Evolutionary conservation across 2,329 filamentous ascomycete species (phyloP), one percentile per base, ranked within the genome.

Genomic region (Beauveria sp.): DNA sequence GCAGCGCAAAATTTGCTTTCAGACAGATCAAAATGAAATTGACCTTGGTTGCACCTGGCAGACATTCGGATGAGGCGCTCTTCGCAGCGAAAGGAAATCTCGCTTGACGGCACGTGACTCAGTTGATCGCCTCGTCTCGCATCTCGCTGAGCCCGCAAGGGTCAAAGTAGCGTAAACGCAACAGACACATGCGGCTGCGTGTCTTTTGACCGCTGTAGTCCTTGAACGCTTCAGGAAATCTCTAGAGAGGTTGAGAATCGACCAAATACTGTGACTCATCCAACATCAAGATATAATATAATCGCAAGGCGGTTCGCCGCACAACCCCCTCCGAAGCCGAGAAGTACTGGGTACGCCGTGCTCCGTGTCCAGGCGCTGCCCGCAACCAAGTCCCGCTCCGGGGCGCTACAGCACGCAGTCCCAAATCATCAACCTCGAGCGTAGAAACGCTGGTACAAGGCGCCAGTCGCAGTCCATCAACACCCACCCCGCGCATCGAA

Each of bases 391-490:
- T 62, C 61, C 61, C 61, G 55, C 61, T 55, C 55, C 48, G 57
- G 57, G 46, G 37, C 50, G 37, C 40, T 60, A 46, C 41, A 60
- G 58, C 41, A 54, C 34, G 18, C 30, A 50, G 56, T 47, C 71
- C 75, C 72, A 73, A 77, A 77, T 73, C 74, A 75, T 79, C 74
- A 80, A 84, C 81, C 76, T 84, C 81, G 83, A 74, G 76, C 77
- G 77, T 79, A 72, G 74, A 76, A 75, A 75, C 74, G 74, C 80
- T 76, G 76, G 75, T 73, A 78, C 81, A 80, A 77, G 72, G 69
- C 71, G 70, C 72, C 71, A 65, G 72, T 73, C 75, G 70, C 74
- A 75, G 79, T 73, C 75, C 80, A 84, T 84, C 82, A 75, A 75
- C 71, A 69, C 76, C 73, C 69, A 72, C 69, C 72, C 78, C 77